Evolutionary conservation across 805 yeast genomes (phyloP).

Genomic region (Zygoascus ofunaensis): DNA sequence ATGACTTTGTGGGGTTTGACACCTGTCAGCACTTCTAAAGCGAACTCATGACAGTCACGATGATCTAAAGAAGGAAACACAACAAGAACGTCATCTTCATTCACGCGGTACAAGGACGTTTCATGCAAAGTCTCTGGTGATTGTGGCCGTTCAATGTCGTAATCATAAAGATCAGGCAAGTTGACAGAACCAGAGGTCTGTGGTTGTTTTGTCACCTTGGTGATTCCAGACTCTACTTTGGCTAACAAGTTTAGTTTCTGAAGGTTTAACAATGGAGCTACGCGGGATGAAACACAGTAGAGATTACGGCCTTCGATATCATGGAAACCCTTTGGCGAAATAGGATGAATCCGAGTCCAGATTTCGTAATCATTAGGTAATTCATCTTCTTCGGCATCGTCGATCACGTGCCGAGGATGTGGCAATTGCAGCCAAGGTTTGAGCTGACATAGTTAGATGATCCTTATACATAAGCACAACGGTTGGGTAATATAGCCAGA

Average conservation of each 20-base stretch:
- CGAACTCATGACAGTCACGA: slow-evolving; percentile 12
- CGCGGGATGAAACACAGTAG: slow-evolving; percentile 12
- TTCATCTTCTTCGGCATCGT: slow-evolving; percentile 32
- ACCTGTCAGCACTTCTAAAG: slow-evolving; percentile 8
- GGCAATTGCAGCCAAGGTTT: slow-evolving; percentile 37
- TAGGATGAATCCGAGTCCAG: slow-evolving; percentile 12
- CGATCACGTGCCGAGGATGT: slow-evolving; percentile 44
- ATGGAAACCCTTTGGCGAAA: too few relatives aligned
- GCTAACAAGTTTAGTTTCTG: not conserved
- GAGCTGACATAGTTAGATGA: slow-evolving; percentile 10
- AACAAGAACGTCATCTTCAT: slow-evolving; percentile 5
- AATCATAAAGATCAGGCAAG: slow-evolving; percentile 11
- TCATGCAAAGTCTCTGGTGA: slow-evolving; percentile 3
- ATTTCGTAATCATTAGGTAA: slow-evolving; percentile 10
- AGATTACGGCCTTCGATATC: not conserved
- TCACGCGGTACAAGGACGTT: slow-evolving; percentile 5
- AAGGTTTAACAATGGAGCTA: slow-evolving; percentile 8
- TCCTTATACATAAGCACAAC: not conserved
- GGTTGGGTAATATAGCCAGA: too few relatives aligned
- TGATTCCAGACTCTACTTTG: not conserved
- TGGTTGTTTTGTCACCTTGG: not conserved
- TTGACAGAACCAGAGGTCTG: not conserved
- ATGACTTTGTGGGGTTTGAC: slow-evolving; percentile 10
- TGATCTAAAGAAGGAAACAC: slow-evolving; percentile 12
- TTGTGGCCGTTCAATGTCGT: slow-evolving; percentile 7